Evolutionary conservation across 371 early-diverging fungal genomes (phyloP), one percentile per base, ranked within the genome.

Genomic region (Encephalitozoon intestinalis): DNA sequence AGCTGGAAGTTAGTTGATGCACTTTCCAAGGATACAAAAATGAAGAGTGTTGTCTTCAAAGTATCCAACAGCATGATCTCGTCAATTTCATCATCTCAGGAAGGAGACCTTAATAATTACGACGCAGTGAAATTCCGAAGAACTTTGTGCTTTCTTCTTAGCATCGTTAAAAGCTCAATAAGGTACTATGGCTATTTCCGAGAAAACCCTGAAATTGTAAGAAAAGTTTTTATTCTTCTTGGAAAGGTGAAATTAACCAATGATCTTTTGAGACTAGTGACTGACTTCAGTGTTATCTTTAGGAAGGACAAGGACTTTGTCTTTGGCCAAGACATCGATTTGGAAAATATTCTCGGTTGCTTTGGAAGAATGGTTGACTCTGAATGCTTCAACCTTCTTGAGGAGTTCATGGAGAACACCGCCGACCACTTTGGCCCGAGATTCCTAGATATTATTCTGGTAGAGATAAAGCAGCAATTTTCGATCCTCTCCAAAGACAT

Each of bases 1-100:
- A 25, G 78, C 64, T 64, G 67, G 67, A 71, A 46, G 31, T 50
- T 77, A 6, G 25, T 77, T 2, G 28, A 77, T 41, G 54, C 58
- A 30, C 15, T 77, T 6, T 63, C 66, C 7, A 34, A 43, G 39
- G 52, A 64, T 46, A 26, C 34, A 30, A 63, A 46, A 15, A 65
- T 67, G 25, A 65, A 71, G 40, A 21, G 18, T 18, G 41, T 15
- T 44, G 53, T 63, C 0, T 71, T 77, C 18, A 11, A 44, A 31
- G 63, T 12, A 5, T 34, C 71, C 7, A 50, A 54, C 0, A 39
- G 28, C 4, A 65, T 18, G 11, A 67, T 77, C 23, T 18, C n/a
- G 6, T 58, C 72, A 0, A 63, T 63, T 23, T 15, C 4, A 26
- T 6, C n/a, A 1, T 46, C 49, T 7, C 11, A 46, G 18, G 18